Evolutionary conservation across 164 flowering plant genomes (phyloP), one percentile per base, ranked within the genome.

Genomic region (Piper betle): DNA sequence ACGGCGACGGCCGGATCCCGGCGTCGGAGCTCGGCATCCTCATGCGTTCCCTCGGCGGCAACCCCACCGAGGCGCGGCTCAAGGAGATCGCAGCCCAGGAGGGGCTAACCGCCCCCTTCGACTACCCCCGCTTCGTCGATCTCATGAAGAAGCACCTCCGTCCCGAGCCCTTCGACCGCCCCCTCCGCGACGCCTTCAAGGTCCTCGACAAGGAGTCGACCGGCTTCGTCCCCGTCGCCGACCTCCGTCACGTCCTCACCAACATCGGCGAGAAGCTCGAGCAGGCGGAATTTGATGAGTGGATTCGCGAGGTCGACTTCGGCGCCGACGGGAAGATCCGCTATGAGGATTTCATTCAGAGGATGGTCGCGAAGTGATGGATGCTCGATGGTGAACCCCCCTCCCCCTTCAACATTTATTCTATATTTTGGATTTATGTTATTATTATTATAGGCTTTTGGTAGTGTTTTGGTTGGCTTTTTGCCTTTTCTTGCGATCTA

Each of bases 291-390:
- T 92, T 92, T 58, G 98, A 92, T 63, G 96, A 89, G 86, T 92
- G 98, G 98, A 92, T 92, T 81, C 83, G 89, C 12, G 98, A 89
- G 74, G 87, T 92, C 38, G 93, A 89, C 62, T 93, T 89, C 53
- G 89, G 91, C 37, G 73, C 91, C 38, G 98, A 92, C 58, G 96
- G 98, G 3, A 78, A 74, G 82, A 91, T 91, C 79, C 75, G 80
- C 39, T 88, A 91, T 64, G 98, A 91, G 68, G 98, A 88, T 64
- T 87, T 88, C 73, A 85, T 91, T 42, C 74, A 77, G 9, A 64
- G 95, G 42, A 91, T 91, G 96, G 86, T 91, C 7, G 95, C 96
- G 59, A 87, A 84, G 73, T 91, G 84, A 87, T 17, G 50, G 15
- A 19, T 12, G 62, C 39, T 10, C 9, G 20, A n/a, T 59, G 50